A percentile compares a stretch with the other conserved stretches of the same genome.
phyloP scores from a whole-genome alignment of 345 rosid species.

The Camelina neglecta region DNA sequence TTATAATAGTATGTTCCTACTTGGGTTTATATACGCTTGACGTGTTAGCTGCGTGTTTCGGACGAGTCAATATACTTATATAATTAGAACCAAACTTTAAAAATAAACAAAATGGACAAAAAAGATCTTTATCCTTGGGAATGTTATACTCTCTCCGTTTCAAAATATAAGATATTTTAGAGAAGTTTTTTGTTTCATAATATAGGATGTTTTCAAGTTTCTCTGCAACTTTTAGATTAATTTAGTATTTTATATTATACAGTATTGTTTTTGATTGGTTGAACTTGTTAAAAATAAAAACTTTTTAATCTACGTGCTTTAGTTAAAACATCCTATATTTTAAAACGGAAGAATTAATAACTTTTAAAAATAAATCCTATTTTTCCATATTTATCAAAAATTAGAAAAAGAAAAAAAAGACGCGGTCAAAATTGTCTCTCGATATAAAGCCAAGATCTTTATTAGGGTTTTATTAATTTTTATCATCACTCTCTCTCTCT shows the following conservation, averaged over 20 bases:
- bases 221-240: no score
- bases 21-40: not conserved
- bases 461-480: conserved; percentile 18
- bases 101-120: conserved; percentile 6
- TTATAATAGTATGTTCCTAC: not conserved
- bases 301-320: no score
- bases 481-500: conserved; percentile 7
- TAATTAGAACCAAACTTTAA: no score
- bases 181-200: no score
- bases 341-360: no score
- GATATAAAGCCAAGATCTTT: conserved; percentile 30
- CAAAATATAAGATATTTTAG: no score
- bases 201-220: no score
- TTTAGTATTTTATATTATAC: no score
- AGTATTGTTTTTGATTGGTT: no score
- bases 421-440: conserved; percentile 30
- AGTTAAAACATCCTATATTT: no score
- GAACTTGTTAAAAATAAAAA: no score
- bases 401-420: not conserved
- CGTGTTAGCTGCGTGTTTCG: conserved; percentile 41
- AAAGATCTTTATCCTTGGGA: conserved; percentile 37
- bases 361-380: not conserved
- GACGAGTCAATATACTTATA: conserved; percentile 23
- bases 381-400: conserved; percentile 23
- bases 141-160: no score